Conservation (phyloP, 2,329 filamentous ascomycete species). For the Fusarium palustre region DNA sequence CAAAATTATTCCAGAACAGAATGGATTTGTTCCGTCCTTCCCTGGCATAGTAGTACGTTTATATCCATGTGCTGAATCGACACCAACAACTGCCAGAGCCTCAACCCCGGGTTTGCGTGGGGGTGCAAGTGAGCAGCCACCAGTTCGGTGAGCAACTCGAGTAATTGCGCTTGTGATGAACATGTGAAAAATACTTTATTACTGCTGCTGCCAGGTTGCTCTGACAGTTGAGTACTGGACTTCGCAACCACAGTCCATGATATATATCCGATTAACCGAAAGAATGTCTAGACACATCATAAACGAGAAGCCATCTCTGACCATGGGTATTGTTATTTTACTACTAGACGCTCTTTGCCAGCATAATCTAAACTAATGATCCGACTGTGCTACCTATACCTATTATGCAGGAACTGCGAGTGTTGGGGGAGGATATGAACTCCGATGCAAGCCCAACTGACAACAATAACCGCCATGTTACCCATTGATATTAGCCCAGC, state of each 20-base stretch:
- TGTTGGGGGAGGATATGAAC: neutral
- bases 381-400: neutral
- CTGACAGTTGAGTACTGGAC: conserved; percentile 2
- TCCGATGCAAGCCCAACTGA: neutral
- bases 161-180: conserved; percentile 21
- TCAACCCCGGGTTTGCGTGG: conserved; percentile 29
- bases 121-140: conserved; percentile 4
- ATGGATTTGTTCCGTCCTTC: neutral
- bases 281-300: neutral
- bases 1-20: conserved; percentile 22
- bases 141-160: conserved; percentile 38
- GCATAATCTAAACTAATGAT: neutral
- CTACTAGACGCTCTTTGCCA: neutral
- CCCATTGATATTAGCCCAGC: neutral
- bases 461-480: conserved; percentile 2
- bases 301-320: neutral
- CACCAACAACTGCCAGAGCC: conserved; percentile 7
- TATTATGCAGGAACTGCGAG: neutral
- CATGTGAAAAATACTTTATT: conserved; percentile 1
- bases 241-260: no score
- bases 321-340: neutral
- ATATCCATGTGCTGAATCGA: neutral
- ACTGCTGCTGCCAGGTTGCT: conserved; percentile 15
- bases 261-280: neutral
- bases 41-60: neutral